phyloP scores from a whole-genome alignment of 495 filamentous ascomycete species.

The Podospora tetraspora region DNA sequence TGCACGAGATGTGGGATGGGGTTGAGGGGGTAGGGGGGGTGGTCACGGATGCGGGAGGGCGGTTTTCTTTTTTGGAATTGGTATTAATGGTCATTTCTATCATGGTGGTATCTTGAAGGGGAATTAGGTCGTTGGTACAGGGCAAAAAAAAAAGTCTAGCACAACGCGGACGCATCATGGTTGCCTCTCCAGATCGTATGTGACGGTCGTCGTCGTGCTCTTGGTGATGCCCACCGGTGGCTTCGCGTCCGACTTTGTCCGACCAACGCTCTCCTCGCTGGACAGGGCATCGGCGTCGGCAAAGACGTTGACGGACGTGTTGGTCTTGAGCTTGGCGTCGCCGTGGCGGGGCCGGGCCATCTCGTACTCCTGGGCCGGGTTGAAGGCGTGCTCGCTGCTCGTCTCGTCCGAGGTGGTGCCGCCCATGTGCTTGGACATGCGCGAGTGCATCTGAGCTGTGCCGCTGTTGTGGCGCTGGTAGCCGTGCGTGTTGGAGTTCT shows the following conservation, averaged over 20 bases:
- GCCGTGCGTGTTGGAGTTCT: constrained; percentile 1
- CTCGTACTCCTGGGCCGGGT: constrained; percentile 11
- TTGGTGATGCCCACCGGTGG: constrained; percentile 5
- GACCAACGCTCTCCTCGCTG: constrained; percentile 6
- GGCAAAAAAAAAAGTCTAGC: not conserved
- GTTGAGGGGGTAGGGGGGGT: not conserved
- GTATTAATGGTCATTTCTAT: not conserved
- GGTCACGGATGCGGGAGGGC: not conserved
- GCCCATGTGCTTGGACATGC: not conserved
- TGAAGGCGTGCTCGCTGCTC: constrained; percentile 16
- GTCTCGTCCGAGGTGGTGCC: constrained; percentile 5
- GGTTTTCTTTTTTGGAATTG: not conserved
- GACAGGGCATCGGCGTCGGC: constrained; percentile 11
- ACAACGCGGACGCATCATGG: not conserved
- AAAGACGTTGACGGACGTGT: not conserved
- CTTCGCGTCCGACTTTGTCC: not conserved
- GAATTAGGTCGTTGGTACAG: not conserved
- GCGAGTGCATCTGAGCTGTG: not conserved
- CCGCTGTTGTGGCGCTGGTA: constrained; percentile 7
- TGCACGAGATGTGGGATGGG: constrained; percentile 1
- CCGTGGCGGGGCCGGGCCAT: not conserved
- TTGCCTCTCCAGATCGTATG: not conserved
- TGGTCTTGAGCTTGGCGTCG: not conserved
- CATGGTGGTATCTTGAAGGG: not conserved
- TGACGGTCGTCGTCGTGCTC: constrained; percentile 9